Base-by-base conservation (phyloP, 352 stramenopile genomes). In the Phytophthora pini region DNA sequence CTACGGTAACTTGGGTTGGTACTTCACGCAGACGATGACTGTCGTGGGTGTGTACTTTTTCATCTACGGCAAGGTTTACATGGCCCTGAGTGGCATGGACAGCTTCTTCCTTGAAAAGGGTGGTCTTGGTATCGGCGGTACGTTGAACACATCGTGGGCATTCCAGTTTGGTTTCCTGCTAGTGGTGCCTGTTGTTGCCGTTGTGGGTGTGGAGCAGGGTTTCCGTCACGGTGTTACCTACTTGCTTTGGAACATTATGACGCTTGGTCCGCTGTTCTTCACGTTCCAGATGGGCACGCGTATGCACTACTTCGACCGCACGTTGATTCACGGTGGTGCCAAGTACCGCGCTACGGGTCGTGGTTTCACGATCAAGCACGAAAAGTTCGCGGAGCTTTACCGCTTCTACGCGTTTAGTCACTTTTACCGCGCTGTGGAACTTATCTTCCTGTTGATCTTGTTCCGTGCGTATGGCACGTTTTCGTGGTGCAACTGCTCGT, bases 211-310 rank as follows among this genome's bases (percentile, higher is more conserved):
- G 6, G 97, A 99, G 75, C 92, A 97, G 49, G 97, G 97, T 50
- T 98, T 99, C 82, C 89, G 89, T 38, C 89, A 97, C 20, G 97
- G 95, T 82, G 75, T 97, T 43, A 97, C 83, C 9, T 95, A 95
- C 61, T 83, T 98, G 55, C 63, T 98, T 7, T 96, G 97, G 84
- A 98, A 99, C 65, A 97, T 98, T 61, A 72, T 98, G 38, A 99
- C 96, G 32, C 95, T 98, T 24, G 97, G 97, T 41, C 97, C 97
- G 39, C 74, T 99, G 29, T 99, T 99, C 80, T 99, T 99, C 73
- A 99, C 98, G 70, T 99, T 99, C 84, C 97, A 99, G 72, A 99
- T 99, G 82, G 97, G 98, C 61, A 99, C 97, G 11, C 97, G 98
- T 77, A 98, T 98, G 71, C 92, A 99, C 75, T 99, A 99, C 85